phyloP scores from a whole-genome alignment of 2,329 filamentous ascomycete genomes.

The Aspergillus calidoustus region DNA sequence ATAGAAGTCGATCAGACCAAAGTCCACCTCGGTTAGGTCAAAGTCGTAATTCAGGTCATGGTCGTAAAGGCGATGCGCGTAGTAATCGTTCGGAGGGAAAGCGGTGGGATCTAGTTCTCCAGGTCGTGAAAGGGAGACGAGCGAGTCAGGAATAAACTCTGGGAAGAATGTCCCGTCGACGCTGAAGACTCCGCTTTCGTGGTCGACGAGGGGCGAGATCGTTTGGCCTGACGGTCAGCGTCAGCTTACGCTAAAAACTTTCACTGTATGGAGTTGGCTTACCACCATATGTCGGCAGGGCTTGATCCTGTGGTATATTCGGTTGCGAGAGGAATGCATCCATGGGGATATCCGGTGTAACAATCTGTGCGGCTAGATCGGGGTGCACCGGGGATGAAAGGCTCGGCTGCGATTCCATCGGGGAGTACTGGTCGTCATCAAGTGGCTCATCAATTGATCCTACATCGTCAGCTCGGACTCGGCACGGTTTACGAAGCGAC shows the following conservation, averaged over 20 bases:
- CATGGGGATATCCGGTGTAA: conserved; percentile 19
- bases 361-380: neutral
- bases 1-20: conserved; percentile 34
- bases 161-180: conserved; percentile 37
- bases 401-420: conserved; percentile 5
- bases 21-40: conserved; percentile 35
- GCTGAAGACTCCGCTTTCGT: conserved; percentile 35
- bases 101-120: conserved; percentile 29
- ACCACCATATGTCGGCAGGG: conserved; percentile 23
- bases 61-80: conserved; percentile 28
- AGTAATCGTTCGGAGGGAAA: conserved; percentile 30
- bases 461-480: conserved; percentile 4
- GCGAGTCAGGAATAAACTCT: conserved; percentile 34
- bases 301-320: neutral
- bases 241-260: neutral
- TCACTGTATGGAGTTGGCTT: neutral
- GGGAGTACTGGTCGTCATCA: conserved; percentile 7
- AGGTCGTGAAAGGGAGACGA: conserved; percentile 31
- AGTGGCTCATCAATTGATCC: conserved; percentile 13
- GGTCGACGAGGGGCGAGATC: conserved; percentile 31
- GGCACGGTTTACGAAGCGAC: neutral
- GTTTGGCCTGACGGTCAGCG: conserved; percentile 4
- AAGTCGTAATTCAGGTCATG: conserved; percentile 29
- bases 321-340: conserved; percentile 13
- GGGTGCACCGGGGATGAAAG: conserved; percentile 22